phyloP scores from a whole-genome alignment of 805 yeast genomes.

The Alloascoidea africana region DNA sequence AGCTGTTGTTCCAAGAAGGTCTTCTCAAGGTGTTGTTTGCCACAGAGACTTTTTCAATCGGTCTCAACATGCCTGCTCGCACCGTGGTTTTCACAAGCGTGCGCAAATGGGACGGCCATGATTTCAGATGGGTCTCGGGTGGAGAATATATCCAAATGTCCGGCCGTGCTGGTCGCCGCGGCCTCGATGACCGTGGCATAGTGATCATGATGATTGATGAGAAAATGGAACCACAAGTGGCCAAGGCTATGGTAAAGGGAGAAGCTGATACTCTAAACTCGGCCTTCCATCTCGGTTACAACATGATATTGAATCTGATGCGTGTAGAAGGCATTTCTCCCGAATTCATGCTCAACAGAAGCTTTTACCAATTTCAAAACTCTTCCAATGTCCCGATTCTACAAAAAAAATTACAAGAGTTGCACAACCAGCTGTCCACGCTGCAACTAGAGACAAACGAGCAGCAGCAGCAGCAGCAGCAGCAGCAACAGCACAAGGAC shows the following conservation, averaged over 20 bases:
- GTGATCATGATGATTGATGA: conserved; percentile 91
- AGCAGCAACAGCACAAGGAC: conserved; percentile 58
- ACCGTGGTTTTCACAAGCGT: conserved; percentile 82
- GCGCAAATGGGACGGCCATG: conserved; percentile 83
- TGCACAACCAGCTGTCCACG: conserved; percentile 23
- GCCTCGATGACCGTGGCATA: conserved; percentile 83
- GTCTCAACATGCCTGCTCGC: conserved; percentile 83
- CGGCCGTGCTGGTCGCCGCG: conserved; percentile 90
- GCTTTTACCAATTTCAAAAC: conserved; percentile 73
- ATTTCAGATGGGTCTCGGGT: conserved; percentile 87
- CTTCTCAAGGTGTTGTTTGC: conserved; percentile 70
- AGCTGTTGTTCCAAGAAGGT: conserved; percentile 78
- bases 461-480: conserved; percentile 19
- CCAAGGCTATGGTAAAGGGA: conserved; percentile 86
- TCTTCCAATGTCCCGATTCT: conserved; percentile 65
- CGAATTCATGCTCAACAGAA: conserved; percentile 68
- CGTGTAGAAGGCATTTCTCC: conserved; percentile 85
- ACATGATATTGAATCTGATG: conserved; percentile 75
- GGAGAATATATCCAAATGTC: conserved; percentile 91
- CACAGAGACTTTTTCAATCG: conserved; percentile 83
- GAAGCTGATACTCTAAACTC: conserved; percentile 81
- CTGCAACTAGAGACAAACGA: too few species aligned
- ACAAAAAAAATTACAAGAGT: conserved; percentile 38
- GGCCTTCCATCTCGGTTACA: conserved; percentile 77
- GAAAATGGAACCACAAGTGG: conserved; percentile 86